Conservation (phyloP, 2,329 filamentous ascomycete species). For the Davidsoniella eucalypti region DNA sequence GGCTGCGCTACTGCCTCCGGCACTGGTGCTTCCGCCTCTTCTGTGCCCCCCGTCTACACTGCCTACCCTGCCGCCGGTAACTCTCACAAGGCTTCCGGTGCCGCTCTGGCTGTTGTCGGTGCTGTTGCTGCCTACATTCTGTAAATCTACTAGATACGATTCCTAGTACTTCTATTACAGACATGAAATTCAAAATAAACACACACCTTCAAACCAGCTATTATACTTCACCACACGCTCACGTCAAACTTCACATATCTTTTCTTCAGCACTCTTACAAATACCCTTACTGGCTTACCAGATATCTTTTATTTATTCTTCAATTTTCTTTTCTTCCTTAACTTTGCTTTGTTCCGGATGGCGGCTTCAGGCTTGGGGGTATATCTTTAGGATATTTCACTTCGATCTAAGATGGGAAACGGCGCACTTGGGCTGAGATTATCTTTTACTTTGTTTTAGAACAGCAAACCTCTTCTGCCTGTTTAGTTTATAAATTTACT, state of each 20-base stretch:
- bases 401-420: background rate
- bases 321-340: background rate
- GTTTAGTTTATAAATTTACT: background rate
- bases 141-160: background rate
- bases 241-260: background rate
- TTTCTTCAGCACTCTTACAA: background rate
- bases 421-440: slow-evolving; percentile 1
- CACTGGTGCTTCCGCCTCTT: background rate
- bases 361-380: background rate
- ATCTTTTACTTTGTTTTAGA: background rate
- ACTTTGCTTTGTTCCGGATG: background rate
- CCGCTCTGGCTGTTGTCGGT: slow-evolving; percentile 9
- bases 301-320: background rate
- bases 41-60: slow-evolving; percentile 11
- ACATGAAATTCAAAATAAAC: background rate
- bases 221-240: too few species aligned
- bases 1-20: background rate
- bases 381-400: background rate
- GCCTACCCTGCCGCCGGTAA: slow-evolving; percentile 11
- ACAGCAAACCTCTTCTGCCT: background rate
- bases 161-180: background rate
- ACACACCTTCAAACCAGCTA: background rate
- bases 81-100: slow-evolving; percentile 9
- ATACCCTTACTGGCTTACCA: background rate
- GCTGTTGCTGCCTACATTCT: slow-evolving; percentile 11